A percentile compares a stretch with the other conserved stretches of the same genome.
Conservation (phyloP, 2,329 filamentous ascomycete species). For the Lithohypha guttulata region DNA sequence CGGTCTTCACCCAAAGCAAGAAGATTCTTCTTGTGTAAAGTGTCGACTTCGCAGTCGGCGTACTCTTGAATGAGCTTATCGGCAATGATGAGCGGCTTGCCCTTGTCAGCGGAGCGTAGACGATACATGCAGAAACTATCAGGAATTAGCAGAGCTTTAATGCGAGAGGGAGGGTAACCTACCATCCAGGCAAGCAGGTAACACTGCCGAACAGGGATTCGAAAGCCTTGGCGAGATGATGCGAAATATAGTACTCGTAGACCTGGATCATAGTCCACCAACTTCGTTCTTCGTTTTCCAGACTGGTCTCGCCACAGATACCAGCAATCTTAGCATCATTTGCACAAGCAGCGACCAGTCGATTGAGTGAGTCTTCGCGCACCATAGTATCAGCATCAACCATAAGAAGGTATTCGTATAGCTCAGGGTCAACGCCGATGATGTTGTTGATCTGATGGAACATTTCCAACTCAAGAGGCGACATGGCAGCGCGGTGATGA, state of each 20-base stretch:
- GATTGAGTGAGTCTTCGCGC: slow-evolving; percentile 80
- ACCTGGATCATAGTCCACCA: slow-evolving; percentile 99
- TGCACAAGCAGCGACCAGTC: slow-evolving; percentile 81
- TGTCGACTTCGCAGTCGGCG: slow-evolving; percentile 79
- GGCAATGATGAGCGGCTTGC: slow-evolving; percentile 86
- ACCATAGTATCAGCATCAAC: slow-evolving; percentile 96
- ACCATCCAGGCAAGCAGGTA: slow-evolving; percentile 98
- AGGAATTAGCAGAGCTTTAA: slow-evolving; percentile 28
- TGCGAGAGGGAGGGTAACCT: slow-evolving; percentile 34
- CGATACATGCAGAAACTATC: slow-evolving; percentile 97
- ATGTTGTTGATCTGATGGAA: slow-evolving; percentile 99
- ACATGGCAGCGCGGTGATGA: slow-evolving; percentile 89
- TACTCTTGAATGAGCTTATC: slow-evolving; percentile 84
- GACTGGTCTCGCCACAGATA: slow-evolving; percentile 91
- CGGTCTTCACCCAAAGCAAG: slow-evolving; percentile 92
- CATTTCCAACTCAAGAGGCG: slow-evolving; percentile 89
- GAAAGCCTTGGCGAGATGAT: slow-evolving; percentile 92
- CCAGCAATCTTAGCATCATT: slow-evolving; percentile 94
- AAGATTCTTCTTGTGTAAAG: slow-evolving; percentile 88
- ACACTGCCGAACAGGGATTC: slow-evolving; percentile 96
- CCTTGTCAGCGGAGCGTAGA: slow-evolving; percentile 83
- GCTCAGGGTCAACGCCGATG: slow-evolving; percentile 91
- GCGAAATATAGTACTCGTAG: slow-evolving; percentile 98
- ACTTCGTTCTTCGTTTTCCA: slow-evolving; percentile 87
- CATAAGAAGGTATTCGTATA: slow-evolving; percentile 96